A percentile compares a stretch with the other conserved stretches of the same genome.
phyloP scores from a whole-genome alignment of 1,139 yeast species.

The Eremothecium sinecaudum region DNA sequence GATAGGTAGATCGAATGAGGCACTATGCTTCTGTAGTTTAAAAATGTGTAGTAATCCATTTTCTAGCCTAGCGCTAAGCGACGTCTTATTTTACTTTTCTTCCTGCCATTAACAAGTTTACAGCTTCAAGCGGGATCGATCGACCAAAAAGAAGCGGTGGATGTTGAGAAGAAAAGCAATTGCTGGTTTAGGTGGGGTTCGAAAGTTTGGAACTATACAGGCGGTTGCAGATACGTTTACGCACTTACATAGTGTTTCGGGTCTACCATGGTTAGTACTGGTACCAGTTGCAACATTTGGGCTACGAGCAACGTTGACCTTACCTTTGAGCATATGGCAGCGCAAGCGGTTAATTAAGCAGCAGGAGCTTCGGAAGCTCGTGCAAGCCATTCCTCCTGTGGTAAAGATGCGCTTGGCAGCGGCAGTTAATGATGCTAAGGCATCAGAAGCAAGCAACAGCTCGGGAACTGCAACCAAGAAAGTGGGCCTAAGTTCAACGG shows the following conservation, averaged over 20 bases:
- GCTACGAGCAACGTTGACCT: slow-evolving; percentile 55
- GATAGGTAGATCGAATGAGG: too few species aligned
- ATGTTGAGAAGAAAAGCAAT: too few species aligned
- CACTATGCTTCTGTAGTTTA: too few species aligned
- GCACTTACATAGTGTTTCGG: slow-evolving; percentile 43
- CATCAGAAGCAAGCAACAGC: slow-evolving; percentile 11
- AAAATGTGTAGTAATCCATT: too few species aligned
- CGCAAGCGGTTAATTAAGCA: slow-evolving; percentile 63
- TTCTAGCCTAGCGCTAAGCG: too few species aligned
- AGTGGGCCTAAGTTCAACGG: slow-evolving; percentile 6
- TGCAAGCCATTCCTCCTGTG: slow-evolving; percentile 69
- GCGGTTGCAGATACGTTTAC: slow-evolving; percentile 21
- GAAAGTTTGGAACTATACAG: slow-evolving; percentile 16
- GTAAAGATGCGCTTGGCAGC: slow-evolving; percentile 62
- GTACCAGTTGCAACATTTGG: slow-evolving; percentile 67
- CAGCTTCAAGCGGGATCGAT: too few species aligned
- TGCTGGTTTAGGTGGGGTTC: too few species aligned
- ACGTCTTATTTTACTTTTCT: too few species aligned
- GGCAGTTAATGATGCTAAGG: slow-evolving; percentile 24
- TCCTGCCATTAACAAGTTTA: too few species aligned
- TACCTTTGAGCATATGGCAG: slow-evolving; percentile 71
- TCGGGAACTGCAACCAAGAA: slow-evolving; percentile 10
- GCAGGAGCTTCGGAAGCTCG: slow-evolving; percentile 55
- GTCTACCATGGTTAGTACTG: slow-evolving; percentile 75
- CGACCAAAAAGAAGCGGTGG: too few species aligned